Conservation (phyloP, 306 rosid genomes). For the Medicago lupulina region DNA sequence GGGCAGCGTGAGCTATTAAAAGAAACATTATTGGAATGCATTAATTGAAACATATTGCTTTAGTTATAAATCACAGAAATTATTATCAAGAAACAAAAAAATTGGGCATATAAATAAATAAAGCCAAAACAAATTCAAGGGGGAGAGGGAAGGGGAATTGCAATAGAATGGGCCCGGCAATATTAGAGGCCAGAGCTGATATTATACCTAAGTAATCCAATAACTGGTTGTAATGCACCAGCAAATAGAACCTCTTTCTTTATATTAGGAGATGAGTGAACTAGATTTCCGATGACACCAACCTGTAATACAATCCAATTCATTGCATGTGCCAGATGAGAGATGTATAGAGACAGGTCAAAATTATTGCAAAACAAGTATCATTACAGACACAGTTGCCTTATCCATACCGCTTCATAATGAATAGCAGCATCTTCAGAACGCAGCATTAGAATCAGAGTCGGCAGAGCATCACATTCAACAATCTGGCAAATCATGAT, state of each 20-base stretch:
- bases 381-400: constrained; percentile 21
- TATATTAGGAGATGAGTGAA: constrained; percentile 94
- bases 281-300: constrained; percentile 98
- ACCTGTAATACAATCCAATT: constrained; percentile 68
- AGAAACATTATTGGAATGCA: constrained; percentile 35
- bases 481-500: constrained; percentile 77
- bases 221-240: constrained; percentile 97
- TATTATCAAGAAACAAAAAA: constrained; percentile 11
- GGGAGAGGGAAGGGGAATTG: not conserved
- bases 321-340: constrained; percentile 38
- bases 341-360: constrained; percentile 31
- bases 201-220: constrained; percentile 86
- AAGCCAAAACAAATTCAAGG: constrained; percentile 12
- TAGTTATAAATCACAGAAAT: constrained; percentile 2
- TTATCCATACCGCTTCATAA: constrained; percentile 87
- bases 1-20: constrained; percentile 85
- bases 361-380: constrained; percentile 33
- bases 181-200: constrained; percentile 31
- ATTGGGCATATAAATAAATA: not conserved
- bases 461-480: constrained; percentile 98
- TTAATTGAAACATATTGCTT: constrained; percentile 16
- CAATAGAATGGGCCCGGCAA: constrained; percentile 3
- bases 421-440: constrained; percentile 98
- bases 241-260: constrained; percentile 96
- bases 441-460: constrained; percentile 89